Evolutionary conservation across 345 rosid species (phyloP).

Genomic region (Geranium rotundifolium): DNA sequence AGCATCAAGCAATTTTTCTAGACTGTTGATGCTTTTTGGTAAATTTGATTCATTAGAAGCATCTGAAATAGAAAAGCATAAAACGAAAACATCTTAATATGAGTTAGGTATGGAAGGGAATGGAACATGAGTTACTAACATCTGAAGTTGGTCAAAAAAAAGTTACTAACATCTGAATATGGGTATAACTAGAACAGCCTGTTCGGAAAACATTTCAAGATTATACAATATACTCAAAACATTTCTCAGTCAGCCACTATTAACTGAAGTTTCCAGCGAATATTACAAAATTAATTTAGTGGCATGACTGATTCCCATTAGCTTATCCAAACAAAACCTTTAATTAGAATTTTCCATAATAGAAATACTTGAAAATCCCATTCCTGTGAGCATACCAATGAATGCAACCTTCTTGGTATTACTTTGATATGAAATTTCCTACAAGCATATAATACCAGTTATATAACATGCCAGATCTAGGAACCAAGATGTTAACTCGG

Average conservation of each 20-base stretch:
- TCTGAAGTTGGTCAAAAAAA: not conserved
- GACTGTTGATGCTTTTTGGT: constrained; percentile 76
- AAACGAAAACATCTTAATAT: not conserved
- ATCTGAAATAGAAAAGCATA: constrained; percentile 39
- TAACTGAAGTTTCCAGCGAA: not conserved
- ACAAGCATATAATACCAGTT: not conserved
- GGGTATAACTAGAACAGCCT: not conserved
- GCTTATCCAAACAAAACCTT: not conserved
- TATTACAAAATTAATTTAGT: not conserved
- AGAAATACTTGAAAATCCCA: not conserved
- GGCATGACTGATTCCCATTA: not conserved
- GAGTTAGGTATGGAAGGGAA: constrained; percentile 1
- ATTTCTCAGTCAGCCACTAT: not conserved
- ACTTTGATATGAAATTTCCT: not conserved
- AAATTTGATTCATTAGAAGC: constrained; percentile 56
- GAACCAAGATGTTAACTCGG: not conserved
- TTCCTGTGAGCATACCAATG: not conserved
- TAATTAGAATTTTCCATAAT: no score
- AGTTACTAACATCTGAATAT: not conserved
- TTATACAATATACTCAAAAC: not conserved
- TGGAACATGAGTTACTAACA: constrained; percentile 2
- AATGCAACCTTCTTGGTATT: not conserved
- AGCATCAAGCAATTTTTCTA: constrained; percentile 79
- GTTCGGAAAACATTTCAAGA: not conserved
- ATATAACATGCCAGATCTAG: not conserved